Evolutionary conservation across 495 filamentous ascomycete genomes (phyloP).

Genomic region (Neurospora sp.): DNA sequence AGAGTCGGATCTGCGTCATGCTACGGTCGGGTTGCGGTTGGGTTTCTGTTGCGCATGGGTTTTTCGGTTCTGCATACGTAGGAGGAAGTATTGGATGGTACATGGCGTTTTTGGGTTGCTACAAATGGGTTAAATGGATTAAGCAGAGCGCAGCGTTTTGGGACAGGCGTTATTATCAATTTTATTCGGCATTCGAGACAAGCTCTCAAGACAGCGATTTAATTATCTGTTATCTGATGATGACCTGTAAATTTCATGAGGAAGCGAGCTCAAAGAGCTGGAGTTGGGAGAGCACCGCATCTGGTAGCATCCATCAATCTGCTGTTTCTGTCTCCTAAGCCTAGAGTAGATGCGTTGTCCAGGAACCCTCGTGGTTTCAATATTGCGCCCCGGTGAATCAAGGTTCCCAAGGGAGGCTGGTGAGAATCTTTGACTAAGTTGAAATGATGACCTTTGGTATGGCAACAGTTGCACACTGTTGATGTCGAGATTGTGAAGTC

Average conservation of each 20-base stretch:
- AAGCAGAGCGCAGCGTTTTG: not conserved
- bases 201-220: not conserved
- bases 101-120: constrained; percentile 4
- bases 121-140: not conserved
- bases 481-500: not conserved
- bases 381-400: not conserved
- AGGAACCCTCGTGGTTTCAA: not conserved
- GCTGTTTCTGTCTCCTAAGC: not conserved
- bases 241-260: not conserved
- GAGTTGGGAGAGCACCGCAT: not conserved
- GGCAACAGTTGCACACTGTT: not conserved
- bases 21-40: not conserved
- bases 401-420: not conserved
- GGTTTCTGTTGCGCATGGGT: not conserved
- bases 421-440: not conserved
- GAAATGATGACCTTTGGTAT: not conserved
- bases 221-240: not conserved
- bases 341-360: not conserved
- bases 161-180: not conserved
- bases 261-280: not conserved
- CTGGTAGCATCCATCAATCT: not conserved
- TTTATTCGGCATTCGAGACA: not conserved
- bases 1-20: not conserved
- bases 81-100: not conserved
- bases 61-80: not conserved